Percentiles rank a stretch among this genome's conserved stretches.
These are phyloP conservation scores for Rhodotorula sp. DNA, from an alignment of 1,284 basidiomycete genomes.

Conservation along the genomic window DNA sequence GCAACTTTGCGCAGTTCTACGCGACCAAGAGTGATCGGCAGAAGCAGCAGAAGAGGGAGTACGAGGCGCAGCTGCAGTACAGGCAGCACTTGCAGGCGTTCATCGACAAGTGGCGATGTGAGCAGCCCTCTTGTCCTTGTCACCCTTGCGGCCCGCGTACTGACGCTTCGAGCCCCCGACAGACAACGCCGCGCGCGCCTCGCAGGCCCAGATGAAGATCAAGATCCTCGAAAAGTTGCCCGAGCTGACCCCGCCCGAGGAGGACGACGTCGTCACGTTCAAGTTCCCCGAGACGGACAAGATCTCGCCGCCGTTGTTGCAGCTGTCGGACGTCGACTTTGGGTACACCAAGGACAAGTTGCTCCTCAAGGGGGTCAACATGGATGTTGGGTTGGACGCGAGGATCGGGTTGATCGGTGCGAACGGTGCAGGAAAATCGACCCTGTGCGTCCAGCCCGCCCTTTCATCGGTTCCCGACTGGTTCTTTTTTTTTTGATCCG, in stretches of 20 bases:
- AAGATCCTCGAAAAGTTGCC: slow-evolving; percentile 98
- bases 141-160: slow-evolving; percentile 9
- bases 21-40: slow-evolving; percentile 96
- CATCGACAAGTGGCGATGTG: slow-evolving; percentile 95
- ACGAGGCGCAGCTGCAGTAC: slow-evolving; percentile 93
- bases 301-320: slow-evolving; percentile 92
- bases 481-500: too few species aligned
- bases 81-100: slow-evolving; percentile 94
- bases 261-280: slow-evolving; percentile 84
- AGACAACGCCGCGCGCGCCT: slow-evolving; percentile 57
- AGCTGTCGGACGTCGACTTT: slow-evolving; percentile 88
- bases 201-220: slow-evolving; percentile 94
- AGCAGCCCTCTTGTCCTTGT: slow-evolving; percentile 48
- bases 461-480: too few species aligned
- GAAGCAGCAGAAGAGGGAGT: slow-evolving; percentile 74
- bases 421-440: slow-evolving; percentile 58
- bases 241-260: slow-evolving; percentile 63
- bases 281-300: slow-evolving; percentile 92
- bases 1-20: slow-evolving; percentile 97
- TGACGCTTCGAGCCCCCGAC: neutral
- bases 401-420: slow-evolving; percentile 85
- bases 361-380: slow-evolving; percentile 77
- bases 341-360: slow-evolving; percentile 81
- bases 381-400: slow-evolving; percentile 86
- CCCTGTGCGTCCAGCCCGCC: slow-evolving; percentile 44